Evolutionary conservation across 208 protist species (phyloP).

Genomic region (Herpetomonas tarakana): DNA sequence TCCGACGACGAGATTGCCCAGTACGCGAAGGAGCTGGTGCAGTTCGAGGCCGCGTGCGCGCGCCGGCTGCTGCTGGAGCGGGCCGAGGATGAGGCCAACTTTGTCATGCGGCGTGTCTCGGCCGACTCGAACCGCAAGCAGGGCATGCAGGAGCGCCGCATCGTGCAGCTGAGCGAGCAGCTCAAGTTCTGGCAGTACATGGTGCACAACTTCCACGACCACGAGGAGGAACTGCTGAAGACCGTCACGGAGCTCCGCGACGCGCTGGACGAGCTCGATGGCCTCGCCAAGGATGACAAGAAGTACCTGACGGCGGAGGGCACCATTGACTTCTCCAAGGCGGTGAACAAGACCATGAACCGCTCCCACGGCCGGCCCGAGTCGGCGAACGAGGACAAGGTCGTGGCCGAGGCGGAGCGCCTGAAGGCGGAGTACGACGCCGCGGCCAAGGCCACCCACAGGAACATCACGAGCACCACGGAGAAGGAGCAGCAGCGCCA

Average conservation of each 20-base stretch:
- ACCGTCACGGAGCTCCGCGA: conserved; percentile 67
- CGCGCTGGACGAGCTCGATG: conserved; percentile 80
- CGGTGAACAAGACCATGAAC: conserved; percentile 33
- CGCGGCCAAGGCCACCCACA: neutral
- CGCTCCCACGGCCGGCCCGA: conserved; percentile 5
- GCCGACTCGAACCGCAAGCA: conserved; percentile 79
- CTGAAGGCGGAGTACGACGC: neutral
- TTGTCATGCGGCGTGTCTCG: conserved; percentile 85
- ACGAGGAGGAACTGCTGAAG: conserved; percentile 81
- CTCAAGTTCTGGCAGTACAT: conserved; percentile 93
- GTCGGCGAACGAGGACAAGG: conserved; percentile 4
- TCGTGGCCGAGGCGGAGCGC: conserved; percentile 7
- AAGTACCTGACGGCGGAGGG: conserved; percentile 46
- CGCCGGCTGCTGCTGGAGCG: conserved; percentile 82
- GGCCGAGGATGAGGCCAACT: conserved; percentile 84
- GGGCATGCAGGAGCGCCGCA: conserved; percentile 87
- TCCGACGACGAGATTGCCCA: conserved; percentile 81
- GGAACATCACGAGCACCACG: neutral
- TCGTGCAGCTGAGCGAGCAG: conserved; percentile 83
- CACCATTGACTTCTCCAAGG: conserved; percentile 80
- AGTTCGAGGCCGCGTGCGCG: conserved; percentile 82
- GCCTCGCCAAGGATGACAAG: conserved; percentile 51
- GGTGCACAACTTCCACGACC: conserved; percentile 92
- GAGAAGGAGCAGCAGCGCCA: neutral
- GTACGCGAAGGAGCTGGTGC: conserved; percentile 88